Evolutionary conservation across 2,329 filamentous ascomycete genomes (phyloP).

Genomic region (Diplodia sapinea): DNA sequence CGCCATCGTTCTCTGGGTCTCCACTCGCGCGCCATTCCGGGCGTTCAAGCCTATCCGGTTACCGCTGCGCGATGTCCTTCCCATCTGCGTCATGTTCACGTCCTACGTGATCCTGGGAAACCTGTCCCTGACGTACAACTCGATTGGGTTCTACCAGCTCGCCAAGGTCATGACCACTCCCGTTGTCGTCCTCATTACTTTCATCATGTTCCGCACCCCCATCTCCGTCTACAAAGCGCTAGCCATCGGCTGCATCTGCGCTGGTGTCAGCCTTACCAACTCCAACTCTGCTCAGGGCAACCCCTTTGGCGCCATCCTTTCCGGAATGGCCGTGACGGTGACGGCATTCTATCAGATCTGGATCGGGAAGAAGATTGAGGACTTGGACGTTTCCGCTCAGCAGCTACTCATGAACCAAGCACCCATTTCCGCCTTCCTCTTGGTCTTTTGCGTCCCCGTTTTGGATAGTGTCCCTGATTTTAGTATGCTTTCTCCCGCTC

Average conservation of each 20-base stretch:
- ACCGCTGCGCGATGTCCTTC: slow-evolving; percentile 53
- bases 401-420: slow-evolving; percentile 56
- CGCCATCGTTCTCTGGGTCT: slow-evolving; percentile 51
- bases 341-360: slow-evolving; percentile 57
- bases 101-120: slow-evolving; percentile 56
- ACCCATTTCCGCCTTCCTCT: slow-evolving; percentile 52
- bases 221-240: slow-evolving; percentile 50
- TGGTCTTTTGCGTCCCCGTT: slow-evolving; percentile 52
- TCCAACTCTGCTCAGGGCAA: slow-evolving; percentile 49
- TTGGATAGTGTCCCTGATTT: slow-evolving; percentile 52
- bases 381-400: slow-evolving; percentile 52
- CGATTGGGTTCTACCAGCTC: slow-evolving; percentile 56
- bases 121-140: slow-evolving; percentile 54
- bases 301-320: slow-evolving; percentile 52
- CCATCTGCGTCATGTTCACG: slow-evolving; percentile 55
- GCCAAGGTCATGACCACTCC: slow-evolving; percentile 58
- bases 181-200: slow-evolving; percentile 54
- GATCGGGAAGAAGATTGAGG: slow-evolving; percentile 57
- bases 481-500: slow-evolving; percentile 28
- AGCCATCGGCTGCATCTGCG: slow-evolving; percentile 51
- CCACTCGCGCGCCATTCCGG: slow-evolving; percentile 51
- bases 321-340: slow-evolving; percentile 51
- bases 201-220: slow-evolving; percentile 51
- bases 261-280: slow-evolving; percentile 54
- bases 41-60: slow-evolving; percentile 54